Base-by-base conservation (phyloP, 2,329 filamentous ascomycete species). In the Sporothrix curviconia region DNA sequence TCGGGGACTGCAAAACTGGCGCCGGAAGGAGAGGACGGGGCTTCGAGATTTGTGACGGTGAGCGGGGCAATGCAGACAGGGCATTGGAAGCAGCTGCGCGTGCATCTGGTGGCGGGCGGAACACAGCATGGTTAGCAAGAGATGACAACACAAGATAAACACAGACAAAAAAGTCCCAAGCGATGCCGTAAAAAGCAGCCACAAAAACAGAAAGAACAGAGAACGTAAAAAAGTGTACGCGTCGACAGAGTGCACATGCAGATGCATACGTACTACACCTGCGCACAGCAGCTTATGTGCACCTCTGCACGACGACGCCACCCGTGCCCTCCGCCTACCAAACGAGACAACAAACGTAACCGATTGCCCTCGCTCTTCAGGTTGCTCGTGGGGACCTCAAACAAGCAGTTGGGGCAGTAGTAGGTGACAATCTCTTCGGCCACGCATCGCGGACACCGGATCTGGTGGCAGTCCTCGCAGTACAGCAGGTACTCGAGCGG, bases 391-490 rank as follows among this genome's bases (percentile, higher is more conserved):
- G 92, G 91, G 32, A 96, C 92, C 72, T 99, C 94, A 67, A 99
- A 97, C 58, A 99, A 75, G 70, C 94, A 99, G 69, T 85, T 92
- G 5, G 94, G 94, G 67, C 94, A 99, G 72, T 90, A 99, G 79
- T 91, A 96, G 55, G 90, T 94, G 49, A 95, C 85, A 56, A 96
- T 91, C 74, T 99, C 94, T 69, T 99, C 94, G 49, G 86, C 83
- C 55, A 95, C 89, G 68, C 94, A 99, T 74, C 91, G 81, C 6
- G 90, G 89, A 69, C 94, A 99, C 64, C 94, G 88, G 61, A 97
- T 95, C 72, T 96, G 88, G 69, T 95, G 90, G 71, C 94, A 99
- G 70, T 97, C 94, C 69, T 96, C 92, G 76, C 94, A 99, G 76
- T 95, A 99, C 40, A 97, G 81, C 25, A 99, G 82, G 69, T 96